A percentile compares a stretch with the other conserved stretches of the same genome.
phyloP scores from a whole-genome alignment of 2,329 filamentous ascomycete genomes.

The Alternaria gansuensis region DNA sequence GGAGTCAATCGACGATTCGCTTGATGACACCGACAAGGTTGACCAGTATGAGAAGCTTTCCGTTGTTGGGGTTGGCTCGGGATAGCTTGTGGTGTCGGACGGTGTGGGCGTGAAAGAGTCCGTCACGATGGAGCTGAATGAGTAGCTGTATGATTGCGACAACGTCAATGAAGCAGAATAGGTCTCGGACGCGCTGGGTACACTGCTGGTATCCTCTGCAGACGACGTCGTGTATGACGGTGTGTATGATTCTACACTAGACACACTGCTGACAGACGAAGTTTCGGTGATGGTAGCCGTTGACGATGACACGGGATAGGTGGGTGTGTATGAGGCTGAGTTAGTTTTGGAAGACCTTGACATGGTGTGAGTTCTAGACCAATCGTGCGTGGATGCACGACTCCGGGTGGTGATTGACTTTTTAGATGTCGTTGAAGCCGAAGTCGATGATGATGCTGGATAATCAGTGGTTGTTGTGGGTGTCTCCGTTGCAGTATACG shows the following conservation, averaged over 20 bases:
- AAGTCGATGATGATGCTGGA: neutral
- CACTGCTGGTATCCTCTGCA: slow-evolving; percentile 5
- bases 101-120: neutral
- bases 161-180: slow-evolving; percentile 1
- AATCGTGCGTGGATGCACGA: slow-evolving; percentile 5
- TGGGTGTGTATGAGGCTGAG: neutral
- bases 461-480: slow-evolving; percentile 6
- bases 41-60: slow-evolving; percentile 7
- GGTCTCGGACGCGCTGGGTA: slow-evolving; percentile 7
- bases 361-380: slow-evolving; percentile 17
- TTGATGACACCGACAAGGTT: neutral
- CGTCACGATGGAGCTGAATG: neutral
- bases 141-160: neutral
- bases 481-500: neutral
- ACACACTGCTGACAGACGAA: neutral
- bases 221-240: neutral
- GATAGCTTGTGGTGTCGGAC: neutral
- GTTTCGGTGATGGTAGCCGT: slow-evolving; percentile 5
- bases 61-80: neutral
- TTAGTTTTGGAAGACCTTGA: neutral
- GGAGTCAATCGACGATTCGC: neutral
- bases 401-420: neutral
- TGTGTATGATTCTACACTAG: neutral
- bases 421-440: neutral
- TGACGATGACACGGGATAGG: slow-evolving; percentile 3